Base-by-base conservation (phyloP, 1,284 basidiomycete genomes). In the Flammula alnicola region DNA sequence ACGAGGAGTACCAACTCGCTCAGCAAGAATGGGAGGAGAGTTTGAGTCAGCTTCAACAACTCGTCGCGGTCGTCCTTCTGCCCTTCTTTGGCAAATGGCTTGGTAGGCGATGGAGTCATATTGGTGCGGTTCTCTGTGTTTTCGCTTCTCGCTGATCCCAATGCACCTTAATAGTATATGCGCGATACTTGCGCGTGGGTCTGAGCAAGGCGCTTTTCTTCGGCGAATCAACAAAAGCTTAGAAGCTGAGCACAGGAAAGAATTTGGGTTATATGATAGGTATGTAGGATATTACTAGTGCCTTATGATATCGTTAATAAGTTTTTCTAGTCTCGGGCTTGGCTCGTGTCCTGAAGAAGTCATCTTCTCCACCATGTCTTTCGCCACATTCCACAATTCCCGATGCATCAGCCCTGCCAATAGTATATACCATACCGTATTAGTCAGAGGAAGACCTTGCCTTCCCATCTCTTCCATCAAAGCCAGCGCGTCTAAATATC, bases 11-110 rank as follows among this genome's bases (percentile, higher is more conserved):
- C 54, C 82, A 81, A 12, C 73, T 91, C 50, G 90, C 91, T 6
- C 89, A 93, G 68, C 79, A 88, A 62, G 93, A 97, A 73, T 96
- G 94, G 94, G 88, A 93, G 62, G 94, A 96, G 69, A 91, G 87
- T 62, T 63, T 96, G 45, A 73, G 83, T 55, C 92, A 97, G 67
- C 78, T 97, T 38, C 84, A 91, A 63, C 80, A 91, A 60, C 80
- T 96, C 22, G 68, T 93, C 48, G 82, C 88, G 33, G 76, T 93
- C 52, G 84, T 95, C 33, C 73, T 95, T 42, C 75, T 96, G 49
- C 94, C 94, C 2, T 89, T 87, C 72, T 68, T 94, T 52, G 94
- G 94, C 38, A 95, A 92, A 67, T 95, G 87, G 83, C 68, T 93
- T 33, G 94, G 94, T 26, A 78, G 94, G 58, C 82, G 81, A 65